Evolutionary conservation across 1,284 basidiomycete species (phyloP).

Genomic region (Cryptococcus sp.): DNA sequence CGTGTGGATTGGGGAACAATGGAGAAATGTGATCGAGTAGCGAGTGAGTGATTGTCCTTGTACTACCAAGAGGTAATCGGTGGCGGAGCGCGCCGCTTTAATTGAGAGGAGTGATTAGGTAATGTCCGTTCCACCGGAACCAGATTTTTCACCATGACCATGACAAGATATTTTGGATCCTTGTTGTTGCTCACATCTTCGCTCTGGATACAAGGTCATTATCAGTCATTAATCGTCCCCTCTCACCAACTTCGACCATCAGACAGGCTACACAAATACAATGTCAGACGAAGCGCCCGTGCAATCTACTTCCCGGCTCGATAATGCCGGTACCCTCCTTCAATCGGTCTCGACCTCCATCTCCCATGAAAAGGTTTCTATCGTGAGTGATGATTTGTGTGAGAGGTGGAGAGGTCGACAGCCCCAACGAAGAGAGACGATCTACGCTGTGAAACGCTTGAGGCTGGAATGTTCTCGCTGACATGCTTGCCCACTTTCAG

Average conservation of each 20-base stretch:
- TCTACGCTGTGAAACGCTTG: too few relatives aligned
- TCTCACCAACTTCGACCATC: too few relatives aligned
- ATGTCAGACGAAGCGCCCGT: slow-evolving; percentile 24
- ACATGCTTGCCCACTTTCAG: slow-evolving; percentile 31
- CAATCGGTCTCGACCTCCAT: slow-evolving; percentile 34
- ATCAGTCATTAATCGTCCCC: too few relatives aligned
- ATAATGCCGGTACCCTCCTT: slow-evolving; percentile 44
- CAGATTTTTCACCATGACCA: slow-evolving; percentile 1
- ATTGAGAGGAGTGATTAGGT: neutral
- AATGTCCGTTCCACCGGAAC: neutral
- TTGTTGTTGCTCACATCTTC: neutral
- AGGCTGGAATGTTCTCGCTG: neutral
- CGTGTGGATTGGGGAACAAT: too few relatives aligned
- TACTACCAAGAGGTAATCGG: too few relatives aligned
- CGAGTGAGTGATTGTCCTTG: too few relatives aligned
- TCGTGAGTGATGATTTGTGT: slow-evolving; percentile 33
- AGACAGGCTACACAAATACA: neutral
- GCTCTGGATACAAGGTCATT: too few relatives aligned
- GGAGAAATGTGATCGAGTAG: too few relatives aligned
- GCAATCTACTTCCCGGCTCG: slow-evolving; percentile 30
- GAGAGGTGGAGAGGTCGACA: too few relatives aligned
- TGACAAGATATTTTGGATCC: neutral
- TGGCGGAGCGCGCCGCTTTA: neutral
- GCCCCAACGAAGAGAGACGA: too few relatives aligned
- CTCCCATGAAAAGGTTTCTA: slow-evolving; percentile 49